Conservation (phyloP, 164 flowering plant species). For the Vitis labrusca region DNA sequence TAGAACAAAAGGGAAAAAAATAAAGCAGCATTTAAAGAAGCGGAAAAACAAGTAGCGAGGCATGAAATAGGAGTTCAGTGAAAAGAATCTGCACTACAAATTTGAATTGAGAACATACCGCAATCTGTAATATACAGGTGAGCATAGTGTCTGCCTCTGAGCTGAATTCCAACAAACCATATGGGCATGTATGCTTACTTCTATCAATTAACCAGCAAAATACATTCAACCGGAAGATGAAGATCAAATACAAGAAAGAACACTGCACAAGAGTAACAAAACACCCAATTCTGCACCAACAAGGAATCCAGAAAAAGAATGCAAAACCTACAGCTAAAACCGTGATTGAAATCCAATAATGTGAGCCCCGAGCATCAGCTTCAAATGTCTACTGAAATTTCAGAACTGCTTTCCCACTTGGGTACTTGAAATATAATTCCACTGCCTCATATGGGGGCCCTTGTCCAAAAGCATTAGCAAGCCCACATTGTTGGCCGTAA, state of each 20-base stretch:
- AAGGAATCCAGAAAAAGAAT: conserved; percentile 24
- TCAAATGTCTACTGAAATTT: not conserved
- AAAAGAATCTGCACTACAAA: conserved; percentile 10
- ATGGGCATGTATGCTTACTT: conserved; percentile 18
- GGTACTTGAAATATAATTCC: conserved; percentile 66
- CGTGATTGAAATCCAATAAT: conserved; percentile 8
- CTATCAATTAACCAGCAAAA: conserved; percentile 25
- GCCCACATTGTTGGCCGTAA: conserved; percentile 59
- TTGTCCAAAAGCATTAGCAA: conserved; percentile 74
- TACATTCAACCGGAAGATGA: conserved; percentile 17
- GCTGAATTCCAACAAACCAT: conserved; percentile 21
- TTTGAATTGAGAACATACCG: conserved; percentile 15
- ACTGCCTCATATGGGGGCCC: conserved; percentile 47
- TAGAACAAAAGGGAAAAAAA: not conserved
- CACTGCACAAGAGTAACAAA: conserved; percentile 22
- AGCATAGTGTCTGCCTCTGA: conserved; percentile 12
- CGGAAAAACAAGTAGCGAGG: no score
- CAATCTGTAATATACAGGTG: conserved; percentile 29
- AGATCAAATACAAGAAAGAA: conserved; percentile 19
- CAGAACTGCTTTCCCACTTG: conserved; percentile 33
- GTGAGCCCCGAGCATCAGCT: conserved; percentile 7
- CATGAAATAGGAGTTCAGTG: no score
- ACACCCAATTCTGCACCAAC: conserved; percentile 20
- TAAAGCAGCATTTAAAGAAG: no score
- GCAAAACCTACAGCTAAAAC: conserved; percentile 8